Conservation (phyloP, 2,329 filamentous ascomycete species). For the Thielaviopsis musarum region DNA sequence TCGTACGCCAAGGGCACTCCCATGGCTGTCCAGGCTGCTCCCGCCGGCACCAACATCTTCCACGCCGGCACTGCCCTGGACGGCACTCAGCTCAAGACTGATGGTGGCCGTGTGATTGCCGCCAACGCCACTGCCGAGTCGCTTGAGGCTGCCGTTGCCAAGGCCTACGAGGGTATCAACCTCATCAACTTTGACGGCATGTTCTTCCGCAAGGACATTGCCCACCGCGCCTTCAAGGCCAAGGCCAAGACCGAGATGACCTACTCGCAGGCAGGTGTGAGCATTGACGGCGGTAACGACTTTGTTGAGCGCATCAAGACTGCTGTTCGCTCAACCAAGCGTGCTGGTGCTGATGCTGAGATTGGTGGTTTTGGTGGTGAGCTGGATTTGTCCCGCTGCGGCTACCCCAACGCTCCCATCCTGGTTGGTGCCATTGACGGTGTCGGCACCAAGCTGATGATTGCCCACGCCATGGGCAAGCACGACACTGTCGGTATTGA, state of each 20-base stretch:
- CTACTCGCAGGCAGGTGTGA: constrained; percentile 85
- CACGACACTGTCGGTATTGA: constrained; percentile 94
- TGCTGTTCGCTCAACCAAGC: constrained; percentile 68
- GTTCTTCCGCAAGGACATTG: constrained; percentile 89
- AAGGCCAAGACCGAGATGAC: constrained; percentile 40
- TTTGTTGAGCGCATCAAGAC: constrained; percentile 86
- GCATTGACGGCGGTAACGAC: constrained; percentile 83
- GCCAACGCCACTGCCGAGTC: constrained; percentile 60
- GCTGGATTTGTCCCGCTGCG: constrained; percentile 56
- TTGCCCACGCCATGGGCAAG: constrained; percentile 76
- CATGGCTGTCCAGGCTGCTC: constrained; percentile 34
- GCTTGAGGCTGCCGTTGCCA: constrained; percentile 66
- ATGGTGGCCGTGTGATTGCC: constrained; percentile 84
- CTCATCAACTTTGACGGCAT: constrained; percentile 69
- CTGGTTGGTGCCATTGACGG: constrained; percentile 92
- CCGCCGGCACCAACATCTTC: constrained; percentile 53
- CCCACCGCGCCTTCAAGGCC: constrained; percentile 50
- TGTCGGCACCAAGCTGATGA: constrained; percentile 91
- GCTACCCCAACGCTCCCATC: constrained; percentile 43
- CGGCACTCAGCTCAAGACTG: constrained; percentile 49
- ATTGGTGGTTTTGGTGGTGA: constrained; percentile 93
- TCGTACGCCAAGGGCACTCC: constrained; percentile 63
- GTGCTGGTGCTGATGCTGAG: constrained; percentile 76
- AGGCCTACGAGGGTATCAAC: constrained; percentile 67
- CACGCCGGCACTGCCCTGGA: constrained; percentile 71